Base-by-base conservation (phyloP, 2,329 filamentous ascomycete genomes). In the Penicillium sp. region DNA sequence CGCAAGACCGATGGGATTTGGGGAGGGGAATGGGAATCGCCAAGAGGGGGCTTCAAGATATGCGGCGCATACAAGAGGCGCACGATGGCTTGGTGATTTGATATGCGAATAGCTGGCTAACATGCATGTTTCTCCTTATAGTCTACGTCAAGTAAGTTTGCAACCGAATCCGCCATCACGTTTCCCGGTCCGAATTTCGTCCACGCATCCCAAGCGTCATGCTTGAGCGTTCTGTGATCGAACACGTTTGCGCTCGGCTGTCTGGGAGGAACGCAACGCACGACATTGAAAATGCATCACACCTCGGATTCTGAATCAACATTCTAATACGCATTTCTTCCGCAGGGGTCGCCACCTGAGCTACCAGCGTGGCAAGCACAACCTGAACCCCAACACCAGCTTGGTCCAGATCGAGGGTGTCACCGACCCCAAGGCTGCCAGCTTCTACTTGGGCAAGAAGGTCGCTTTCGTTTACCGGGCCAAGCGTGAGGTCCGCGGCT, bases 401-500 rank as follows among this genome's bases (percentile, higher is more conserved):
- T 82, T 97, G 77, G 86, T 98, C 79, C 93, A 96, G 85, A 95
- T 98, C 70, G 91, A 98, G 83, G 91, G 91, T 75, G 93, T 97
- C 68, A 90, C 95, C 69, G 83, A 88, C 81, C 83, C 86, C 69
- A 80, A 88, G 68, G 88, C 85, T 72, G 91, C 93, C 76, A 88
- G 85, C 78, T 96, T 96, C 87, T 98, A 98, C 81, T 81, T 89
- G 63, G 93, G 93, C 79, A 98, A 98, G 87, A 90, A 90, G 80
- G 84, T 97, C 74, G 93, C 93, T 74, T 98, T 90, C 77, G 90
- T 98, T 77, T 98, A 97, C 84, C 89, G 90, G 72, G 91, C 85
- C 66, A 85, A 88, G 77, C 90, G 85, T 78, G 89, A 95, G 81
- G 82, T 95, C 71, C 88, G 91, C 69, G 93, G 93, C 73, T 91